Evolutionary conservation across 2,329 filamentous ascomycete genomes (phyloP), one percentile per base, ranked within the genome.

Genomic region (Aureobasidium leucospermi): DNA sequence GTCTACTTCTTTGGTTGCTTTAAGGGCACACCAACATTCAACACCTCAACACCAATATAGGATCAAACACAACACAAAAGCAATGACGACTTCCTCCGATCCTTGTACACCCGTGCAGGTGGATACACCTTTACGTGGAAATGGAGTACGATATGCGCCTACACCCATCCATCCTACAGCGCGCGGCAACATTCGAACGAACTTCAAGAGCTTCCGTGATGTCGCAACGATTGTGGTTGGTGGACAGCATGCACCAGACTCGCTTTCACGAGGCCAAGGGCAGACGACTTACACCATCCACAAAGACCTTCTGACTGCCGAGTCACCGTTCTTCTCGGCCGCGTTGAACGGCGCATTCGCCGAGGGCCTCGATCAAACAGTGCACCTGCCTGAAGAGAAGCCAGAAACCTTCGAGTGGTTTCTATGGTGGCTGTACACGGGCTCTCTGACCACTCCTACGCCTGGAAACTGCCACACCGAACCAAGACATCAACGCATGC

Each of bases 261-360:
- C 38, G 2, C 3, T 23, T 19, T 61, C 63, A 51, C 67, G 66
- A 34, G 55, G 51, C 13, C 60, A 66, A 23, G 67, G 70, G 10
- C 63, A 66, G 19, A 74, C 70, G 5, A 71, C 67, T 15, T 81
- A 78, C 65, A 68, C 73, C 55, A 68, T 81, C 11, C 79, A 81
- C 68, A 77, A 75, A 46, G 73, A 76, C 39, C 73, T 80, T 34
- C 70, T 80, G n/a, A 76, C 74, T 2, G 61, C 66, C 7, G 70
- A 75, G 65, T 79, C 75, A 2, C 75, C 77, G 23, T 81, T 80
- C 70, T 81, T 81, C 69, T 73, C 75, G 53, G 78, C 78, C 43
- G 77, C 78, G 3, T 74, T 81, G 48, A 75, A 74, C 32, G 73
- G 75, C 53, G 67, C 71, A 9, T 81, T 80, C 65, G 68, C 73